Evolutionary conservation across 306 rosid genomes (phyloP), one percentile per base, ranked within the genome.

Genomic region (Rosa chinensis): DNA sequence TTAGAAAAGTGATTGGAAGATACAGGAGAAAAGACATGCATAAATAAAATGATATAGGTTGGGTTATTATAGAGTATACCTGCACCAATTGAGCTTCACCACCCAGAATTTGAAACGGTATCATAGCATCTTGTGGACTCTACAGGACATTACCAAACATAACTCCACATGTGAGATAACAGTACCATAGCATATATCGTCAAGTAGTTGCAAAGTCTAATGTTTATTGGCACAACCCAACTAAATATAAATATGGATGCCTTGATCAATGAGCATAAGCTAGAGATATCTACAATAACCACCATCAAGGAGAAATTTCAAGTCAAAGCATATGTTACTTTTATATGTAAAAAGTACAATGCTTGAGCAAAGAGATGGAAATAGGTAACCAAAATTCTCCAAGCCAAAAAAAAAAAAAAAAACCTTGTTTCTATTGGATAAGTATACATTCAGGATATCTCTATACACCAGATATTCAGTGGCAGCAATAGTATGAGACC

Each of bases 71-170:
- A 53, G 61, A 64, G 73, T 71, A 86, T 90, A 96, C 98, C 97
- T 96, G 99, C 81, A 96, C 92, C 62, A 93, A 90, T 81, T 96
- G 99, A 84, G 97, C 96, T 90, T 93, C 99, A 63, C 97, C 97
- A 17, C 99, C 99, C 84, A 93, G 88, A 89, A 96, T 96, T 89
- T 96, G 99, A 84, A 96, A 96, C 56, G 99, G 89, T 80, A 74
- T 90, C 75, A 96, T 74, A 40, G 94, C 89, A 84, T 96, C 98
- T 88, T 96, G 93, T 3, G 91, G 99, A 56, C 98, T 96, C 99
- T 96, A 85, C 82, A 83, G 28, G 43, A 79, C 40, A 84, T 35
- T 71, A 67, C 14, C 61, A 21, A 76, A 13, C 47, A 64, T 58
- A 13, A 85, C 80, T 81, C 66, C 78, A 78, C 35, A 55, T 47